Base-by-base conservation (phyloP, 2,329 filamentous ascomycete genomes). In the Hymenoscyphus occultus region DNA sequence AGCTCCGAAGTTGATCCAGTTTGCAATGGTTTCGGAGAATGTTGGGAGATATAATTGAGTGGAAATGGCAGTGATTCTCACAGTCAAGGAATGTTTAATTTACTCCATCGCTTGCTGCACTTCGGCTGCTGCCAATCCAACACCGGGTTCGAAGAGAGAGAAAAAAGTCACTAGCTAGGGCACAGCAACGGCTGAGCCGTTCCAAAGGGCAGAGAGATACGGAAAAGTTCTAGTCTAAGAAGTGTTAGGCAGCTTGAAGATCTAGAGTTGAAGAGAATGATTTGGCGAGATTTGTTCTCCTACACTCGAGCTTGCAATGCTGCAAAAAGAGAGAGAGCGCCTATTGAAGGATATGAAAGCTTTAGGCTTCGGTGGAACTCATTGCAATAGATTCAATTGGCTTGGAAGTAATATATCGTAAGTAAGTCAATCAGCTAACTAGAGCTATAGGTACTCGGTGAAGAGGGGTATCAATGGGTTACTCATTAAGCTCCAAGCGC, bases 1-100 rank as follows among this genome's bases (percentile, higher is more conserved):
- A 22, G 22, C 22, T 22, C 45, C 45, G 45, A 51, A 51, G 45
- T 51, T 51, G 45, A 10, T 22, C 45, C 19, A 51, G 45, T 35
- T 35, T 6, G 45, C 45, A 51, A 48, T 48, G n/a, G 45, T 22
- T 22, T 51, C 12, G 45, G 45, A 51, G 45, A 51, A 51, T 51
- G 45, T 28, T 22, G 35, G 5, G 35, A 35, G 9, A 35, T 35
- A 22, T 12, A 28, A 19, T 51, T 19, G 19, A 19, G 45, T 51
- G 19, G 19, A 51, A 51, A 51, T 51, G 40, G 54, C 2, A 45
- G 54, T 64, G 60, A 51, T 51, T 16, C 45, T 51, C 45, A 9
- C 19, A 22, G 45, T 58, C 16, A 48, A 69, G 70, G 65, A 70
- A 67, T 71, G 69, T 59, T 69, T 63, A 71, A 71, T 67, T 71